Evolutionary conservation across 129 eudicot species (phyloP).

Genomic region (Helianthus annuus): HanXRQr2.0-SUNRISE NC_035445.2:122626209-122626708

Average conservation of each 20-base stretch:
- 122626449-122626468: constrained; percentile 69
- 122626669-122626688: not conserved
- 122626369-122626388: not conserved
- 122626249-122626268: not conserved
- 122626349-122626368: not conserved
- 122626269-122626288: not conserved
- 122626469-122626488: constrained; percentile 90
- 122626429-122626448: constrained; percentile 81
- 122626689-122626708: not conserved
- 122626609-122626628: constrained; percentile 87
- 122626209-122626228: not conserved
- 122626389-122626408: constrained; percentile 84
- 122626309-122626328: not conserved
- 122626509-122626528: constrained; percentile 79
- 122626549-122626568: constrained; percentile 94
- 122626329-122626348: not conserved
- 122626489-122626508: constrained; percentile 89
- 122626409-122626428: constrained; percentile 85
- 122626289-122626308: not conserved
- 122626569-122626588: constrained; percentile 91
- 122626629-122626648: constrained; percentile 59
- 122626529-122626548: constrained; percentile 62
- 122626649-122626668: not conserved
- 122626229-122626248: constrained; percentile 6
- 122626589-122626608: constrained; percentile 95